Base-by-base conservation (phyloP, 78 protist genomes). In the Paulinella micropora region DNA sequence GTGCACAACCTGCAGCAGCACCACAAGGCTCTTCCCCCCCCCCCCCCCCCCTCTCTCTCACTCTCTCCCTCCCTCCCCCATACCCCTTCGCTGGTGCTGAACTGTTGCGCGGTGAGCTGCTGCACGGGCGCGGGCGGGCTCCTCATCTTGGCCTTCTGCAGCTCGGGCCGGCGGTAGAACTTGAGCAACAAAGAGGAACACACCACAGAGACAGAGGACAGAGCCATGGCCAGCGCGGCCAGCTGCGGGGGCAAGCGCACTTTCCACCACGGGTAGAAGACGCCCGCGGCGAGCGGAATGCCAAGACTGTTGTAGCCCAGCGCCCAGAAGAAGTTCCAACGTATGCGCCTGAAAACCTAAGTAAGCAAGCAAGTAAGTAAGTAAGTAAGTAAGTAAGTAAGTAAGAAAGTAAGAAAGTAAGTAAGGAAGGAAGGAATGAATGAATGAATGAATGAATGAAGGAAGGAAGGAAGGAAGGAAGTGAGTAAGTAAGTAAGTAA, bases 261-360 rank as follows among this genome's bases (percentile, higher is more conserved):
- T 51, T 29, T 0, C 93, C 1, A 28, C 39, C 9, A 23, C 23
- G 81, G 93, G 34, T 37, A 90, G 77, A 95, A 39, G 34, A 93
- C 35, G 85, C 98, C 98, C 23, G 95, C 89, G 0, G 98, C 96
- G 0, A 96, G 1, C 0, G 97, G 97, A 3, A 90, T 28, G 37
- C 87, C 87, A 34, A 88, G 29, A 77, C 37, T 2, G 90, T 91
- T 91, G 90, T 79, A 91, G 35, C 67, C 82, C 39, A 87, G 1
- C 39, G 92, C 92, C 87, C 79, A 82, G 39, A 37, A 37, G 51
- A 79, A 87, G 90, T 90, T 90, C 85, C 28, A 31, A 4, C 73
- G 38, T 39, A 90, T 90, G 39, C 92, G 15, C 15, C 32, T 51
- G 15, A 51, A 51, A 23, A 51, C 15, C 32, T 15, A 51, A 23